Base-by-base conservation (phyloP, 352 stramenopile genomes). In the Phytophthora tubulina region DNA sequence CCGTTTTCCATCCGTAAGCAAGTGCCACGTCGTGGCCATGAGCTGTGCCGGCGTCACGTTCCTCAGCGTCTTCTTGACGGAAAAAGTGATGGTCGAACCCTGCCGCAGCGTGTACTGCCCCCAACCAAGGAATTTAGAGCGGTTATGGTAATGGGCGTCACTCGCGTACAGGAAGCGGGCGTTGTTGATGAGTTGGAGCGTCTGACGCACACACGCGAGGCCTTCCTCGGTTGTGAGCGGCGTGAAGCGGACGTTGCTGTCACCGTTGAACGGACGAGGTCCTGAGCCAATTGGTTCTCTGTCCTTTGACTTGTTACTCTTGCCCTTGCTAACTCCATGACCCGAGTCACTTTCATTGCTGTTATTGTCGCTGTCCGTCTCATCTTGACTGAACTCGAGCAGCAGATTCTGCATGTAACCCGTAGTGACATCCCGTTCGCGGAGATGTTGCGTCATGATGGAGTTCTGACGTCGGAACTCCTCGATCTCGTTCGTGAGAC, bases 391-490 rank as follows among this genome's bases (percentile, higher is more conserved):
- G 48, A 85, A 80, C 5, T 84, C 78, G 15, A 88, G 65, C 63
- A 91, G 54, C 44, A 91, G 65, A 53, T 89, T 86, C 64, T 89
- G 81, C 67, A 83, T 77, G 50, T 81, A 80, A 36, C 76, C 85
- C 27, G 74, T 79, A 27, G 79, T 76, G 5, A 89, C 68, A 52
- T 91, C 84, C n/a, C 78, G 75, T 56, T 82, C 63, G 10, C 76
- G 73, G 11, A 91, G 53, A 7, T 80, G 61, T 6, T 74, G 36
- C 0, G 63, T 72, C 71, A 91, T 81, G 33, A 61, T 54, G n/a
- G 79, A 70, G 44, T 91, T 89, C 46, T 76, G 75, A 8, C 67
- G 48, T 0, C 84, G 81, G 38, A 91, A 67, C 27, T 48, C 60
- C 54, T 89, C 84, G 64, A 89, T 82, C 50, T 83, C 73, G 44